Evolutionary conservation across 2,329 filamentous ascomycete genomes (phyloP), one percentile per base, ranked within the genome.

Genomic region (Neonectria punicea): DNA sequence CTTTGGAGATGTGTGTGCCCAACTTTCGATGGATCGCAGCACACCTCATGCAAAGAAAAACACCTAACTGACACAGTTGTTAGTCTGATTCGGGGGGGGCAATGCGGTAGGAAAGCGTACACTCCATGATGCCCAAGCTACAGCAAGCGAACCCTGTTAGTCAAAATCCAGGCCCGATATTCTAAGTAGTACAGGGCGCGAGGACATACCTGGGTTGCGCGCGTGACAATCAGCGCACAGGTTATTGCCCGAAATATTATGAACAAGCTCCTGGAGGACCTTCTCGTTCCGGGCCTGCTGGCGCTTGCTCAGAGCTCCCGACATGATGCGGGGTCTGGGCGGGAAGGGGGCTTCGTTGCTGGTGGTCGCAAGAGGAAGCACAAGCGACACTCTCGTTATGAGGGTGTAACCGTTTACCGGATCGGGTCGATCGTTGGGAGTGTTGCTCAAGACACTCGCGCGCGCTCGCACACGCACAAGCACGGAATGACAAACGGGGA

Each of bases 41-140:
- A 85, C 96, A 99, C 78, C 96, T 93, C 92, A 99, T 97, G 82
- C 96, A 99, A 55, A 99, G 85, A 79, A 99, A 99, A 70, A 98
- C 89, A 65, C 96, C 96, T 81, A 99, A 84, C 93, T 98, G 70
- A 30, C 53, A 32, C 47, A 30, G 30, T 43, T 18, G 61, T 75
- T 64, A 75, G 74, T 63, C 18, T 30, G 49, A 57, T 63, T 68
- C 56, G 58, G 51, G 58, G 25, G 61, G 61, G 43, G 66, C n/a
- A 28, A 7, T 14, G 34, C 43, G 18, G 41, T 41, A 20, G 53
- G 55, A 51, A 59, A 58, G 85, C 92, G 77, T 90, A 97, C 93
- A 81, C 92, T 98, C 94, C 94, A 98, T 83, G 93, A 97, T 80
- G 94, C 94, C 94, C 94, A 98, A 83, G 90, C 93, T 96, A 77